phyloP scores from a whole-genome alignment of 2,329 filamentous ascomycete genomes.

The Gyromitra esculenta region DNA sequence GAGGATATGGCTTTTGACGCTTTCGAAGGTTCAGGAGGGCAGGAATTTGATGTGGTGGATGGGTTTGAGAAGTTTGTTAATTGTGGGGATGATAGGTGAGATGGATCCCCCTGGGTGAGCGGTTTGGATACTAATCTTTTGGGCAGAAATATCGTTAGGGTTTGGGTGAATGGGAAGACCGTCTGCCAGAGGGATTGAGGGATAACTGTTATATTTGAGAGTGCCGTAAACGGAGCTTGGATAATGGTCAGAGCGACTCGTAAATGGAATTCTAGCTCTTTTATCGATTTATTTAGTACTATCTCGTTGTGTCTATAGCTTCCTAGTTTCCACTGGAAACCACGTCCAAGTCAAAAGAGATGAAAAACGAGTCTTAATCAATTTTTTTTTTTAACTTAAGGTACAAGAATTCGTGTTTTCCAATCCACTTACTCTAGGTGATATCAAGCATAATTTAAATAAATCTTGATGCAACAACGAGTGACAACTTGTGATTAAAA shows the following conservation, averaged over 20 bases:
- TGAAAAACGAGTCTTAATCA: not conserved
- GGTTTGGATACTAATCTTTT: not conserved
- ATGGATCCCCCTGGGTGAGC: not conserved
- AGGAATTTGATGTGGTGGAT: conserved; percentile 45
- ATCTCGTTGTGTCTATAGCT: not conserved
- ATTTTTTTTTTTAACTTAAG: not conserved
- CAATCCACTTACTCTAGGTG: too few relatives aligned
- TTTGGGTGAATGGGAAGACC: conserved; percentile 53
- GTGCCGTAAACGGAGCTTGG: not conserved
- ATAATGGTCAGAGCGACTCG: not conserved
- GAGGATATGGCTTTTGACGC: conserved; percentile 35
- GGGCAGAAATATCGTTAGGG: conserved; percentile 51
- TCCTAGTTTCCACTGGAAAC: not conserved
- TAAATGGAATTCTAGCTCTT: not conserved
- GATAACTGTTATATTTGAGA: not conserved
- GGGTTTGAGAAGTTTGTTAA: conserved; percentile 52
- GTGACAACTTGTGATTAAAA: not conserved
- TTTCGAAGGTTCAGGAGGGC: conserved; percentile 37
- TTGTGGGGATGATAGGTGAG: conserved; percentile 41
- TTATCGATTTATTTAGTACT: not conserved
- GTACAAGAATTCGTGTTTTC: too few relatives aligned
- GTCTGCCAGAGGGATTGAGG: conserved; percentile 3
- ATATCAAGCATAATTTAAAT: not conserved
- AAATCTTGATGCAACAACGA: not conserved
- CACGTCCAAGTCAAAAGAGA: not conserved